These are phyloP conservation scores for Lunasporangiospora selenospora DNA, from an alignment of 192 early-diverging fungal genomes.

Conservation along the genomic window DNA sequence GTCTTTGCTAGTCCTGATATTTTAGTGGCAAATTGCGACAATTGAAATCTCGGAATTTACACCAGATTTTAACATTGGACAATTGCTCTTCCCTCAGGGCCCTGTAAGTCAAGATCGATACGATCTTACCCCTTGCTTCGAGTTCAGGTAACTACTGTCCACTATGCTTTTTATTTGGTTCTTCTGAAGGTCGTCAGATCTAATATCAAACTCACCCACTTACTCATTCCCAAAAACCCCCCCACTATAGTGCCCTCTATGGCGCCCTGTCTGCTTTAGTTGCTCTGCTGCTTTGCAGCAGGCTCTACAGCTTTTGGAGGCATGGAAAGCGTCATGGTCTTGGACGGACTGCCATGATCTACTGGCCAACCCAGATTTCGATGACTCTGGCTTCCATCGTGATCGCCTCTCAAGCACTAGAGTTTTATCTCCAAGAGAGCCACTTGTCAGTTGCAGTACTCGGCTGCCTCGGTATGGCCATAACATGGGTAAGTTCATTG, in stretches of 20 bases:
- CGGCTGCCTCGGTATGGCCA: constrained; percentile 3
- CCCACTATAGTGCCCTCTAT: constrained; percentile 22
- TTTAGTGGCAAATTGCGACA: not conserved
- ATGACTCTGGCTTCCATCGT: constrained; percentile 12
- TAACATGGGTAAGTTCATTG: constrained; percentile 16
- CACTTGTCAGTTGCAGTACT: not conserved
- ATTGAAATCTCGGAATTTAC: not conserved
- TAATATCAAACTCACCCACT: not conserved
- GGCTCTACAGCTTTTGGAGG: constrained; percentile 2
- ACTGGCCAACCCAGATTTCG: constrained; percentile 28
- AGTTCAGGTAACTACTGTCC: constrained; percentile 11
- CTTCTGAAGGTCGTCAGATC: too few species aligned
- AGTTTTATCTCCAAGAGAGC: not conserved
- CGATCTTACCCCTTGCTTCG: constrained; percentile 33
- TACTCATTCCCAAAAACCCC: too few species aligned
- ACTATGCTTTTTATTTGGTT: too few species aligned
- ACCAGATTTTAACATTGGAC: not conserved
- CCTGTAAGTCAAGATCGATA: constrained; percentile 24
- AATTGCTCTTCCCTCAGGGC: constrained; percentile 2
- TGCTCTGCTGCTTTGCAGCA: not conserved
- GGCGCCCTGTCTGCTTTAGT: not conserved
- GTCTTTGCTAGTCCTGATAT: not conserved
- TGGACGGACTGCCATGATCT: constrained; percentile 29
- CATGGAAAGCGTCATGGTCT: constrained; percentile 3
- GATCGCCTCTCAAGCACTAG: not conserved